These are phyloP conservation scores for Vaccinium macrocarpon DNA, from an alignment of 148 eudicot genomes.

Conservation along the genomic window DNA sequence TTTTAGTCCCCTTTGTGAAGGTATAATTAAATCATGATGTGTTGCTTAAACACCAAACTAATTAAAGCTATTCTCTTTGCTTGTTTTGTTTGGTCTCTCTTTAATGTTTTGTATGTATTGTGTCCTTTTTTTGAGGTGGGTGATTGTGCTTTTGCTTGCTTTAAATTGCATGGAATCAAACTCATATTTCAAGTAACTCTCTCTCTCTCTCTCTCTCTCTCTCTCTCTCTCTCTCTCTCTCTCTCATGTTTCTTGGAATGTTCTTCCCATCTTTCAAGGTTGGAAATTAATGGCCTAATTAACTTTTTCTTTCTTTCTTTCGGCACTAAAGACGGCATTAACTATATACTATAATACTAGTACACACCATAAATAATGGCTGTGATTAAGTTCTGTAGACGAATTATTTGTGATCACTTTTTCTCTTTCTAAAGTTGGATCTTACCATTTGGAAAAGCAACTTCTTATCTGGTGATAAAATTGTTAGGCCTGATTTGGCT, in stretches of 20 bases:
- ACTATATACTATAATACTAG: background rate
- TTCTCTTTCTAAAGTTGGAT: background rate
- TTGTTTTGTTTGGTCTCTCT: conserved; percentile 15
- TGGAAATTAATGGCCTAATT: conserved; percentile 16
- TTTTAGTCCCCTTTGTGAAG: background rate
- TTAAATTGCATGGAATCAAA: conserved; percentile 10
- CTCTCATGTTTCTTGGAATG: conserved; percentile 14
- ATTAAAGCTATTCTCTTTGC: conserved; percentile 12
- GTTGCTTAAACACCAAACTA: conserved; percentile 4
- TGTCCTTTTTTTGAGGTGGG: background rate
- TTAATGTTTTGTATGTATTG: background rate
- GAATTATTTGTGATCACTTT: background rate
- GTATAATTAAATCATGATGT: background rate
- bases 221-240: conserved; percentile 4
- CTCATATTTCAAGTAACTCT: conserved; percentile 1
- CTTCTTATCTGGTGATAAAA: background rate
- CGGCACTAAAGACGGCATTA: conserved; percentile 30
- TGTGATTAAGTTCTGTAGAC: background rate
- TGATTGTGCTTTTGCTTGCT: conserved; percentile 7
- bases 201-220: background rate
- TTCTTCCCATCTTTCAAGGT: conserved; percentile 22
- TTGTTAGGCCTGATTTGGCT: too few relatives aligned
- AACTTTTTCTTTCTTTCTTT: conserved; percentile 26
- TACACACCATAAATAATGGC: background rate
- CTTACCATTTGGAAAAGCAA: background rate